Percentiles rank a stretch among this genome's conserved stretches.
Evolutionary conservation across 2,329 filamentous ascomycete genomes (phyloP).

Genomic region (Monilinia aucupariae): DNA sequence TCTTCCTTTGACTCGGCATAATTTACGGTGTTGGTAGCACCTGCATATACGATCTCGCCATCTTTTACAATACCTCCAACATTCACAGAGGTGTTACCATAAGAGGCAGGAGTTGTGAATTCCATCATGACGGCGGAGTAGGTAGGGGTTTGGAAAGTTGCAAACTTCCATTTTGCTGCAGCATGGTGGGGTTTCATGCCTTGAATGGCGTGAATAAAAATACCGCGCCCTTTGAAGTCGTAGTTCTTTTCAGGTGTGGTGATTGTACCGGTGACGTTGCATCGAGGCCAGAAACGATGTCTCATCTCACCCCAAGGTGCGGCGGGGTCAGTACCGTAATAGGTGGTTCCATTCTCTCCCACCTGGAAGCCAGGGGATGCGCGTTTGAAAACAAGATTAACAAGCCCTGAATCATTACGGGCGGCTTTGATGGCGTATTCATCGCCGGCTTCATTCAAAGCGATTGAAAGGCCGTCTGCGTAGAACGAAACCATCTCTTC

Average conservation of each 20-base stretch:
- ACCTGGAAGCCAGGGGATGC: slow-evolving; percentile 74
- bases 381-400: slow-evolving; percentile 78
- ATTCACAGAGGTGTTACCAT: slow-evolving; percentile 76
- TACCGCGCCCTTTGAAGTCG: slow-evolving; percentile 72
- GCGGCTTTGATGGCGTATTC: slow-evolving; percentile 86
- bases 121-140: slow-evolving; percentile 94
- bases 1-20: slow-evolving; percentile 70
- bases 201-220: slow-evolving; percentile 83
- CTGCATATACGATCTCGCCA: slow-evolving; percentile 70
- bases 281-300: slow-evolving; percentile 92
- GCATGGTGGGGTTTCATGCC: slow-evolving; percentile 99
- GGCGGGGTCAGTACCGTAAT: slow-evolving; percentile 80
- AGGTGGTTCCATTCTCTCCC: slow-evolving; percentile 76
- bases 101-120: slow-evolving; percentile 88
- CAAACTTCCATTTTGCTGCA: slow-evolving; percentile 88
- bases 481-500: slow-evolving; percentile 78
- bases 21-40: slow-evolving; percentile 57
- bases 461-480: slow-evolving; percentile 77
- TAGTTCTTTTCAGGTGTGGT: slow-evolving; percentile 75
- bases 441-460: slow-evolving; percentile 77
- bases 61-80: slow-evolving; percentile 80
- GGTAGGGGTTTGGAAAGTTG: slow-evolving; percentile 80
- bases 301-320: slow-evolving; percentile 91
- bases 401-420: slow-evolving; percentile 70
- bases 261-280: slow-evolving; percentile 74